Conservation (phyloP, 78 protist species). For the Dictyostelium capitatum region DNA sequence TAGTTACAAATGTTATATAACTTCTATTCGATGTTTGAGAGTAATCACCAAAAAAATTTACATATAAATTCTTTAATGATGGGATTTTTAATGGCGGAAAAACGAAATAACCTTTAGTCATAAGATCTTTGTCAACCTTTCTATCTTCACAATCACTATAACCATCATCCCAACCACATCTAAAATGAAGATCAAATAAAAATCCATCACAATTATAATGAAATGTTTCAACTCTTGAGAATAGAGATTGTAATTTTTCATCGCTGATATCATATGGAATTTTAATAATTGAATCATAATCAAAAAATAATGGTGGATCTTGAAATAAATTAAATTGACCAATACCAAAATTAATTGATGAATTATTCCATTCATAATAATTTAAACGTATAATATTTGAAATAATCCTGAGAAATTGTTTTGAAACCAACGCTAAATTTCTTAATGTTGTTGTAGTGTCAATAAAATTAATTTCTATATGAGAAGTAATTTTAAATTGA, state of each 20-base stretch:
- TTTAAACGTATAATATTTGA: not conserved
- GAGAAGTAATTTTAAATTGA: too few relatives aligned
- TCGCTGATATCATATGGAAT: not conserved
- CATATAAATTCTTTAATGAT: not conserved
- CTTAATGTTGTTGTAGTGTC: too few relatives aligned
- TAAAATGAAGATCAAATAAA: too few relatives aligned
- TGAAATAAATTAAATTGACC: not conserved
- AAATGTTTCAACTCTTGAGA: slow-evolving; percentile 1
- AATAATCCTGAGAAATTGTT: not conserved
- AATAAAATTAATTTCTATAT: too few relatives aligned
- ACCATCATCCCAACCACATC: not conserved
- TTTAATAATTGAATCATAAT: not conserved
- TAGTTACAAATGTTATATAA: too few relatives aligned
- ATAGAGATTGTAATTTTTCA: not conserved
- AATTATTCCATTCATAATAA: not conserved
- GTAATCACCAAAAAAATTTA: too few relatives aligned
- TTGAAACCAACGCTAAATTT: not conserved
- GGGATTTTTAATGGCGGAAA: not conserved
- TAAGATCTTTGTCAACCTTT: not conserved
- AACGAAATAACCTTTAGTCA: not conserved
- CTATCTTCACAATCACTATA: not conserved
- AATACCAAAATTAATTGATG: not conserved
- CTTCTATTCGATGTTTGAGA: too few relatives aligned
- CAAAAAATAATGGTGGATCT: not conserved
- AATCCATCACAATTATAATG: not conserved